Evolutionary conservation across 164 flowering plant species (phyloP), one percentile per base, ranked within the genome.

Genomic region (Magnolia changhungtana): DNA sequence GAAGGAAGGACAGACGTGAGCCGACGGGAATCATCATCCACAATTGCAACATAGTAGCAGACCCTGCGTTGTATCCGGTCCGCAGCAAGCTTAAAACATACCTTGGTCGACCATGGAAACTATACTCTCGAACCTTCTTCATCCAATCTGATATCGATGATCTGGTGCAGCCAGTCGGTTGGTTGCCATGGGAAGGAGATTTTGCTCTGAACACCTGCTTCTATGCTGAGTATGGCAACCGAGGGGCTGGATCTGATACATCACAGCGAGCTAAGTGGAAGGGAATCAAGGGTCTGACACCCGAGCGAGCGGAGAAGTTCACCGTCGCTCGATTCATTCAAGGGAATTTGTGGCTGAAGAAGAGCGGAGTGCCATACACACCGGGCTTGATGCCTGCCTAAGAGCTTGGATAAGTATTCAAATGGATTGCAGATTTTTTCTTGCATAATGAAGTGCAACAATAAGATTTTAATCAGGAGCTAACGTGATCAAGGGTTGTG

Each of bases 71-170:
- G 81, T 45, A 66, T 16, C 78, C 89, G 0, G 24, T 81, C 1
- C 81, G 77, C 75, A 37, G 50, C 49, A 5, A 23, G 20, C 71
- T 78, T 69, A 74, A 18, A 50, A 77, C 90, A 0, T 92, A 76
- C 81, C 79, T 92, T 0, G 96, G 92, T 0, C 79, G 91, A 7
- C 96, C 96, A n/a, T 88, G 91, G 94, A 89, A 87, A 78, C 50
- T 58, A 23, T 90, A 27, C 68, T 82, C 94, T 0, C 82, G 86
- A 67, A 84, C 88, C 16, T 74, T 90, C n/a, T 49, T 86, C 67
- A 84, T 88, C 84, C 80, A 88, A 19, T 74, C 85, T 1, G 76
- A 78, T 10, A 86, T 92, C 11, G 89, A 80, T 20, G 85, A 77
- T 2, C 27, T 83, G 20, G 85, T 92, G 21, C 78, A 76, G 4